Evolutionary conservation across 2,329 filamentous ascomycete genomes (phyloP).

Genomic region (Arthroderma sp.): DNA sequence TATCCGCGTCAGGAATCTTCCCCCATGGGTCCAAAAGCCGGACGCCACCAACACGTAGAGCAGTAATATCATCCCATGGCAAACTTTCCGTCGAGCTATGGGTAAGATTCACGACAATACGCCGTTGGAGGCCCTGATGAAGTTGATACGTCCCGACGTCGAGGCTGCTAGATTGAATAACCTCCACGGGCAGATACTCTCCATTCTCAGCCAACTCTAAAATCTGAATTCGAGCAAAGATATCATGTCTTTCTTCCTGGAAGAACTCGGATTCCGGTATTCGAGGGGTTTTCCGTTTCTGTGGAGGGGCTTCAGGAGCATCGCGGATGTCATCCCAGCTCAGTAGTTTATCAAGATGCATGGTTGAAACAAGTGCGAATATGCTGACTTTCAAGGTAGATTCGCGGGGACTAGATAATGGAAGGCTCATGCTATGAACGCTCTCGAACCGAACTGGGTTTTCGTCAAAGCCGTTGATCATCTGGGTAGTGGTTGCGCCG

Average conservation of each 20-base stretch:
- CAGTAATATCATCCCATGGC: conserved; percentile 73
- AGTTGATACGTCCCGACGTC: conserved; percentile 89
- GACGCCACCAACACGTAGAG: conserved; percentile 66
- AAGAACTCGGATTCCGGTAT: conserved; percentile 88
- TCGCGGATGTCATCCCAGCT: conserved; percentile 99
- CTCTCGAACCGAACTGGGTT: conserved; percentile 88
- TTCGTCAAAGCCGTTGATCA: conserved; percentile 89
- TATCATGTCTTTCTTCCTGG: conserved; percentile 83
- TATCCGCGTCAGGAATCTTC: conserved; percentile 67
- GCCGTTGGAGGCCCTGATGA: conserved; percentile 83
- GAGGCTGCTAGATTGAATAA: conserved; percentile 69
- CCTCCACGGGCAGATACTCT: conserved; percentile 83
- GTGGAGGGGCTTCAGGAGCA: conserved; percentile 41
- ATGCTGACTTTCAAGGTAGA: conserved; percentile 74
- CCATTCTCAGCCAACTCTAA: conserved; percentile 85
- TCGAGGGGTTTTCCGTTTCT: conserved; percentile 50
- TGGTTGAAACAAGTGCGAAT: conserved; percentile 77
- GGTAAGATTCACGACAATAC: conserved; percentile 75
- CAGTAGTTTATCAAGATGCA: conserved; percentile 91
- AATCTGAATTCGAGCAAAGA: conserved; percentile 77
- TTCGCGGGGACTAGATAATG: conserved; percentile 60
- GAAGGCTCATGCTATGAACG: conserved; percentile 94
- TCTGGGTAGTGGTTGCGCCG: conserved; percentile 81
- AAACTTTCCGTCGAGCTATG: conserved; percentile 80
- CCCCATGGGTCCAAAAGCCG: conserved; percentile 73